phyloP scores from a whole-genome alignment of 2,329 filamentous ascomycete species.

The Akanthomyces muscarius region DNA sequence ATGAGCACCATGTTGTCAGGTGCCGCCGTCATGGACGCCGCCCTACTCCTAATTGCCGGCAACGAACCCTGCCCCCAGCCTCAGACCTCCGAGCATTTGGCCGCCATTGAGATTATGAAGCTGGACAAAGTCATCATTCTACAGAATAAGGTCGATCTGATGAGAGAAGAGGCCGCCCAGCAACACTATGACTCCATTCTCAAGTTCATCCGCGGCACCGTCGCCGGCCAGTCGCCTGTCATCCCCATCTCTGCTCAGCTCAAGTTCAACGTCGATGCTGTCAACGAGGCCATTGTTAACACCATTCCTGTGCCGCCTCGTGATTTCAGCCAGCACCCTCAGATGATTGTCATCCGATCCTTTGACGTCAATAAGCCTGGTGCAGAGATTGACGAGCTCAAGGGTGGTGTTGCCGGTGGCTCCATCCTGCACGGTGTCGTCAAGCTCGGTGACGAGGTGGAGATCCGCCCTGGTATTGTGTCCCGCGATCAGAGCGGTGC shows the following conservation, averaged over 20 bases:
- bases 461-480: slow-evolving; percentile 98
- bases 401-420: slow-evolving; percentile 97
- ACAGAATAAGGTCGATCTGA: slow-evolving; percentile 98
- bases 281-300: slow-evolving; percentile 93
- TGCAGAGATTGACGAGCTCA: slow-evolving; percentile 96
- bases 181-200: slow-evolving; percentile 95
- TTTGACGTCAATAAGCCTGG: slow-evolving; percentile 99
- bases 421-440: slow-evolving; percentile 94
- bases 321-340: slow-evolving; percentile 87
- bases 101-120: slow-evolving; percentile 99
- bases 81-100: slow-evolving; percentile 97
- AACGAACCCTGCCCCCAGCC: slow-evolving; percentile 98
- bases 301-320: slow-evolving; percentile 88
- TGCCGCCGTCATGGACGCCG: slow-evolving; percentile 98
- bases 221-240: slow-evolving; percentile 89
- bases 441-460: slow-evolving; percentile 96
- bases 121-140: slow-evolving; percentile 99
- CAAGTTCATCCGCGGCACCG: slow-evolving; percentile 97
- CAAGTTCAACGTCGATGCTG: slow-evolving; percentile 99
- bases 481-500: slow-evolving; percentile 90
- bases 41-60: slow-evolving; percentile 90
- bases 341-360: slow-evolving; percentile 99
- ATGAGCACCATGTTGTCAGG: slow-evolving; percentile 99
- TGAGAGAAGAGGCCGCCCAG: slow-evolving; percentile 90
- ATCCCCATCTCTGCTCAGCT: slow-evolving; percentile 97